Percentiles rank a stretch among this genome's conserved stretches.
phyloP scores from a whole-genome alignment of 2,329 filamentous ascomycete species.

The Aspergillus ruber region DNA sequence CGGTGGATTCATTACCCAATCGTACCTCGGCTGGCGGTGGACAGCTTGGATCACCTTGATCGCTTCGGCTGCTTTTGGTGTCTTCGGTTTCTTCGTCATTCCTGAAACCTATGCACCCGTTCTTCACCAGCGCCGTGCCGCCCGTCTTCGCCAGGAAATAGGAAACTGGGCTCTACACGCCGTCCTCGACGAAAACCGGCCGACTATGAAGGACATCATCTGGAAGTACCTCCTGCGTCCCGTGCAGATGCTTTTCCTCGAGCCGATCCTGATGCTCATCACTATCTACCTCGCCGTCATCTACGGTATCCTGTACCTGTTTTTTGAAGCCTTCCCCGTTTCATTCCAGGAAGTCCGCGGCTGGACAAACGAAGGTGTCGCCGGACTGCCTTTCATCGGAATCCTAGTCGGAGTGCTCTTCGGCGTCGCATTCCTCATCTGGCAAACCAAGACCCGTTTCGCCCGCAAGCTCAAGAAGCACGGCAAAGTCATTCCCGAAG shows the following conservation, averaged over 20 bases:
- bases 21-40: slow-evolving; percentile 51
- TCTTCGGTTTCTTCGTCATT: slow-evolving; percentile 41
- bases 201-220: slow-evolving; percentile 33
- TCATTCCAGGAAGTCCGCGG: slow-evolving; percentile 33
- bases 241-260: slow-evolving; percentile 41
- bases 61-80: slow-evolving; percentile 37
- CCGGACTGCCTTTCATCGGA: slow-evolving; percentile 32
- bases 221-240: slow-evolving; percentile 42
- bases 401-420: slow-evolving; percentile 29
- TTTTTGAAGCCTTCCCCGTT: slow-evolving; percentile 38
- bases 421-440: slow-evolving; percentile 32
- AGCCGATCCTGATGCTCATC: slow-evolving; percentile 44
- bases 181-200: slow-evolving; percentile 37
- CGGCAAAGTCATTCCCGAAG: slow-evolving; percentile 36
- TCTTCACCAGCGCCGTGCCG: slow-evolving; percentile 44
- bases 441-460: slow-evolving; percentile 36
- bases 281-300: slow-evolving; percentile 39
- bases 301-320: slow-evolving; percentile 33
- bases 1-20: slow-evolving; percentile 45
- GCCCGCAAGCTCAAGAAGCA: slow-evolving; percentile 27
- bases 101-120: slow-evolving; percentile 47
- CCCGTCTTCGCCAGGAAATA: slow-evolving; percentile 41
- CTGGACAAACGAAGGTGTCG: slow-evolving; percentile 31
- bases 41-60: slow-evolving; percentile 52
- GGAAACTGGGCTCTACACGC: slow-evolving; percentile 42